Percentiles rank a stretch among this genome's conserved stretches.
Evolutionary conservation across 1,284 basidiomycete genomes (phyloP).

Genomic region (Rhodofomes roseus): DNA sequence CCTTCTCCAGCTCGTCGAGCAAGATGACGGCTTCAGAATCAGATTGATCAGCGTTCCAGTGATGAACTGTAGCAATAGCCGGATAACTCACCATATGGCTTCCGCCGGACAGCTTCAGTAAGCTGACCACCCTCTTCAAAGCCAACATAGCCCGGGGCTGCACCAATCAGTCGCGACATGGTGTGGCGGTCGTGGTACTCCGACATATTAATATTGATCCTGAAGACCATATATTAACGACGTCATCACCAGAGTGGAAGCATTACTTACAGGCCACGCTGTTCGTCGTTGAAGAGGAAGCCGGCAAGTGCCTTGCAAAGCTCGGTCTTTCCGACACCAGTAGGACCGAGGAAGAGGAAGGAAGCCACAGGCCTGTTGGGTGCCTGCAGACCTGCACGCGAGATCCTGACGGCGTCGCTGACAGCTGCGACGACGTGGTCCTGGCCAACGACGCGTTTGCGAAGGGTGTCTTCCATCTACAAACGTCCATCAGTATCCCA

Average conservation of each 20-base stretch:
- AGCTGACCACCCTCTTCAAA: slow-evolving; percentile 91
- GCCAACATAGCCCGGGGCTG: slow-evolving; percentile 91
- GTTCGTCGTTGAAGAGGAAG: slow-evolving; percentile 88
- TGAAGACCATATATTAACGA: slow-evolving; percentile 21
- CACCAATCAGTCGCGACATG: slow-evolving; percentile 86
- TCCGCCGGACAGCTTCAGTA: slow-evolving; percentile 83
- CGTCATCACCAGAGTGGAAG: neutral
- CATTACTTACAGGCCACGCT: slow-evolving; percentile 66
- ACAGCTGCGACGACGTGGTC: slow-evolving; percentile 80
- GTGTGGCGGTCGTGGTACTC: slow-evolving; percentile 92
- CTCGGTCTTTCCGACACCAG: slow-evolving; percentile 89
- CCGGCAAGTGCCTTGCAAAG: slow-evolving; percentile 82
- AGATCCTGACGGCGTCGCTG: slow-evolving; percentile 87
- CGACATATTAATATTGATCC: slow-evolving; percentile 90
- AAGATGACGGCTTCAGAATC: slow-evolving; percentile 61
- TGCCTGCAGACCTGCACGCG: slow-evolving; percentile 84
- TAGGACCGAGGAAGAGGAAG: slow-evolving; percentile 89
- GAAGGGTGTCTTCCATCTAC: slow-evolving; percentile 83
- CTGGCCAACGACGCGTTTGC: slow-evolving; percentile 82
- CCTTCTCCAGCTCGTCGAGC: slow-evolving; percentile 90
- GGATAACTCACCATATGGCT: slow-evolving; percentile 63
- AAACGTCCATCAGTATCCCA: slow-evolving; percentile 6
- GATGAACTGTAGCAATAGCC: slow-evolving; percentile 2
- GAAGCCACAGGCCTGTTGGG: slow-evolving; percentile 87
- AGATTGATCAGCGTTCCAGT: neutral